These are phyloP conservation scores for Parastagonospora nodorum DNA, from an alignment of 2,329 filamentous ascomycete species.

Conservation along the genomic window DNA sequence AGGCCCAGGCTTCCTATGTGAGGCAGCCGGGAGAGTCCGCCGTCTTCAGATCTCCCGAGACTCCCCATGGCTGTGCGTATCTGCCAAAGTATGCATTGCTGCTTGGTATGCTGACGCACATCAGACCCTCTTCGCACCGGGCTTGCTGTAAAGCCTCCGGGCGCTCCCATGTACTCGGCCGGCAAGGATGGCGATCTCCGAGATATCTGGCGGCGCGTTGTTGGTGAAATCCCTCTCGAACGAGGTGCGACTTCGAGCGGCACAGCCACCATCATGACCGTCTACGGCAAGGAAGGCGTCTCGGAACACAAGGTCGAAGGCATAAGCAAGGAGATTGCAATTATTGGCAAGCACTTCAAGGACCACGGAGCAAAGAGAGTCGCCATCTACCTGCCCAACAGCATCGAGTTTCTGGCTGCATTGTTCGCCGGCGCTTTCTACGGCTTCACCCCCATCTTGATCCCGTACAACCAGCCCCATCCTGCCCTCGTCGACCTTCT, in stretches of 20 bases:
- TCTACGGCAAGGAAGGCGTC: constrained; percentile 75
- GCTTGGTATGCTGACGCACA: constrained; percentile 21
- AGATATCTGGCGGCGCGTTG: constrained; percentile 83
- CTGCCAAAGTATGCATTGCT: neutral
- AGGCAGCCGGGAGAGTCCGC: constrained; percentile 85
- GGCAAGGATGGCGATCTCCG: constrained; percentile 88
- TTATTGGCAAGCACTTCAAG: constrained; percentile 78
- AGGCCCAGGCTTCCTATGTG: constrained; percentile 77
- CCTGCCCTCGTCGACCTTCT: constrained; percentile 74
- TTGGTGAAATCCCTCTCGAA: constrained; percentile 66
- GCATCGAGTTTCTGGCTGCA: constrained; percentile 79
- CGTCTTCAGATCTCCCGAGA: constrained; percentile 80
- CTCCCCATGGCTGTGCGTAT: constrained; percentile 71
- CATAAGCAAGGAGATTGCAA: constrained; percentile 82
- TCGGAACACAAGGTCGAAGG: constrained; percentile 73
- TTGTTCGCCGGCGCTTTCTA: constrained; percentile 91
- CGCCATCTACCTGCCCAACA: constrained; percentile 91
- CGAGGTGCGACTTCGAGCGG: constrained; percentile 68
- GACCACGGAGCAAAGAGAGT: constrained; percentile 73
- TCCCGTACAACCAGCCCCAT: constrained; percentile 80
- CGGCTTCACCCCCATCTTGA: constrained; percentile 78
- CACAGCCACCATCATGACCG: constrained; percentile 75
- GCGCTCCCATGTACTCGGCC: constrained; percentile 78
- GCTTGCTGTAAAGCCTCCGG: constrained; percentile 76
- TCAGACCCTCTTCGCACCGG: constrained; percentile 46